Percentiles rank a stretch among this genome's conserved stretches.
Evolutionary conservation across 2,329 filamentous ascomycete genomes (phyloP).

Genomic region (Fusarium odoratissimum): DNA sequence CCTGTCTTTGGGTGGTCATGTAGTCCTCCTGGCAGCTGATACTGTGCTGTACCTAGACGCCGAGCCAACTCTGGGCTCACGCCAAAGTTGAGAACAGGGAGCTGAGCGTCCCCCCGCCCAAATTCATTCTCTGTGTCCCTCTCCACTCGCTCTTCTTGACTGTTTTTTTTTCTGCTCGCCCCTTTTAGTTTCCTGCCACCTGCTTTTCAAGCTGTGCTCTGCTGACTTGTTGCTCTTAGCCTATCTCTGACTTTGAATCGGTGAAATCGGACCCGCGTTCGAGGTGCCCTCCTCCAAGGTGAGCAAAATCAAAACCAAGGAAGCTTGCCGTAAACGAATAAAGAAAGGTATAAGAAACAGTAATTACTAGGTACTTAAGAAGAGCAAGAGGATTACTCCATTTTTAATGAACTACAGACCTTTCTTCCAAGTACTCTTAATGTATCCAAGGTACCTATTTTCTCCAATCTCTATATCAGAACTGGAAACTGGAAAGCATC

Average conservation of each 20-base stretch:
- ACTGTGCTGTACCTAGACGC: conserved; percentile 53
- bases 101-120: conserved; percentile 48
- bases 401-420: neutral
- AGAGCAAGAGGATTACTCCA: neutral
- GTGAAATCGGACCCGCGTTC: conserved; percentile 10
- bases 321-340: neutral
- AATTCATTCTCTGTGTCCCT: conserved; percentile 41
- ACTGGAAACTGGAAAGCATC: neutral
- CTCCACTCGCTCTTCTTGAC: conserved; percentile 47
- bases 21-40: conserved; percentile 50
- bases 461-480: neutral
- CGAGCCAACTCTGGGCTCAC: conserved; percentile 29
- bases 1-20: conserved; percentile 49
- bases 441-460: neutral
- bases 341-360: neutral
- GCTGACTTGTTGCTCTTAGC: conserved; percentile 16
- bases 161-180: conserved; percentile 9
- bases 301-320: neutral
- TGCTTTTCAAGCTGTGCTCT: conserved; percentile 23
- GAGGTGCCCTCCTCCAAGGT: neutral
- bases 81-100: conserved; percentile 44
- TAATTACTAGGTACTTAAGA: neutral
- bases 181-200: conserved; percentile 35
- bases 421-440: neutral
- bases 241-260: neutral